These are phyloP conservation scores for Schwanniomyces polymorphus DNA, from an alignment of 805 yeast species.

Conservation along the genomic window DNA sequence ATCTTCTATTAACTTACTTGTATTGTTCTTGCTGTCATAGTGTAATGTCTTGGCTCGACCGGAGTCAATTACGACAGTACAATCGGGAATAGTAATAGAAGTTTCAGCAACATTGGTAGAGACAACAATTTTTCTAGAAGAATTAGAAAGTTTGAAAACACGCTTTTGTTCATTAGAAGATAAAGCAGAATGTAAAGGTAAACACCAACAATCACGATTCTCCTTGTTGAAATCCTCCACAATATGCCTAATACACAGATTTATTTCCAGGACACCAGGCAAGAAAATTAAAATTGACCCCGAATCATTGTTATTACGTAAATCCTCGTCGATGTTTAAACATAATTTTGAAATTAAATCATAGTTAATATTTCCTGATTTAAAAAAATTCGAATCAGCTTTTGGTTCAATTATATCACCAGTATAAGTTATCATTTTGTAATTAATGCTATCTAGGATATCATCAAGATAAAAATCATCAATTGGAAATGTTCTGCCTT, in stretches of 20 bases:
- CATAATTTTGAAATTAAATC: slow-evolving; percentile 65
- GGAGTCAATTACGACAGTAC: slow-evolving; percentile 85
- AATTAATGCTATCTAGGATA: slow-evolving; percentile 57
- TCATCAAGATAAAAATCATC: slow-evolving; percentile 71
- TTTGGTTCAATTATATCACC: slow-evolving; percentile 51
- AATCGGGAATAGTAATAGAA: slow-evolving; percentile 93
- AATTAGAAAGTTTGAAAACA: slow-evolving; percentile 62
- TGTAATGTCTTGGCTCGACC: slow-evolving; percentile 82
- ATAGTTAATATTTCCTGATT: slow-evolving; percentile 69
- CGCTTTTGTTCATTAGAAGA: slow-evolving; percentile 77
- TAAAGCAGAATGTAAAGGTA: slow-evolving; percentile 89
- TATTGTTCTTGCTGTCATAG: slow-evolving; percentile 66
- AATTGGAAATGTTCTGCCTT: slow-evolving; percentile 94
- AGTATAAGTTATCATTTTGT: slow-evolving; percentile 45
- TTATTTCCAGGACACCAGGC: slow-evolving; percentile 91
- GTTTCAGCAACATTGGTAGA: slow-evolving; percentile 97
- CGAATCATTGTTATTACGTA: slow-evolving; percentile 39
- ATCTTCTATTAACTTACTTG: slow-evolving; percentile 69
- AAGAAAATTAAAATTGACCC: slow-evolving; percentile 85
- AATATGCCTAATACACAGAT: slow-evolving; percentile 52
- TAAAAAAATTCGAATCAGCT: slow-evolving; percentile 66
- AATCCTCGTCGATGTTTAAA: slow-evolving; percentile 47
- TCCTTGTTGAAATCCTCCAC: slow-evolving; percentile 12
- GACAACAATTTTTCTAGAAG: slow-evolving; percentile 71
- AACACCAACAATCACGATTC: slow-evolving; percentile 25